Evolutionary conservation across 164 flowering plant species (phyloP), one percentile per base, ranked within the genome.

Genomic region (Akebia trifoliata): DNA sequence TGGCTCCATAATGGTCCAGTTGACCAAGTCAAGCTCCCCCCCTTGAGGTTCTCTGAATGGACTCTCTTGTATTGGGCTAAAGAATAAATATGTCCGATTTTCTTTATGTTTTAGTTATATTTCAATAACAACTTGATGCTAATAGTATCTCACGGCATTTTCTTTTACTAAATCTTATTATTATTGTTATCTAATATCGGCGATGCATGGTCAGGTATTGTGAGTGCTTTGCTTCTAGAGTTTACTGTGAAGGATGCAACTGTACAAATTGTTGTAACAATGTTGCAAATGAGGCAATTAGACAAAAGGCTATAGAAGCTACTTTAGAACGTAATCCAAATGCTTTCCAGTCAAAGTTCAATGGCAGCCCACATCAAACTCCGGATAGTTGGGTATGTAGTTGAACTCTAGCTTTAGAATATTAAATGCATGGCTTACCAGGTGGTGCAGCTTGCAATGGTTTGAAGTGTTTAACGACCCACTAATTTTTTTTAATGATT

Each of bases 261-360:
- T 93, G 99, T 69, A 74, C 60, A 12, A 84, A 87, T 60, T 93
- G 99, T 65, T 68, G 66, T 57, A 93, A 93, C 54, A 93, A 93
- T 75, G 78, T 78, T 70, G 96, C 84, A 59, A 84, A 87, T 72
- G 97, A 93, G 46, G 73, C 76, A 70, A 84, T 82, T 8, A 78
- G 99, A 51, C 79, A 86, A 54, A 95, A 87, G 50, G 97, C 99
- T 46, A 82, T 93, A 67, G 95, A 83, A 72, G 77, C 81, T 65
- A 90, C 95, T 12, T 69, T 93, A 52, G 96, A 90, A 70, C 88
- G 99, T 31, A 90, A 93, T 67, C 99, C 99, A 57, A 76, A 82
- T 78, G 99, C 99, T 29, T 93, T 93, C 59, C 75, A 93, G 62
- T 95, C 99, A 30, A 93, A 93, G 78, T 87, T 93, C 56, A 97